phyloP scores from a whole-genome alignment of 257 asterid genomes.

The Nicotiana tomentosiformis region DNA sequence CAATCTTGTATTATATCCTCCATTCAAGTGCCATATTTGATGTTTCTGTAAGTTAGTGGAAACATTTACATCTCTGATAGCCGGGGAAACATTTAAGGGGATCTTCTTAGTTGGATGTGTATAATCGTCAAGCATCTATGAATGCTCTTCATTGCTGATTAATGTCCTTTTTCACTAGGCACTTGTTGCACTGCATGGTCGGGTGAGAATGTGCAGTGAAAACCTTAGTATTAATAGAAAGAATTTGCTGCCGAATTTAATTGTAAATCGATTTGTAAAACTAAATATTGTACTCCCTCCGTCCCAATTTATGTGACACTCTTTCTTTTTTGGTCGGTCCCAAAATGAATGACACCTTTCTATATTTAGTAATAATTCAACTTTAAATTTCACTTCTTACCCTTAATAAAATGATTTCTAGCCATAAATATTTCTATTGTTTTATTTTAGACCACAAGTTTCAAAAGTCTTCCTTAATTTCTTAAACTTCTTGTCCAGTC shows the following conservation, averaged over 20 bases:
- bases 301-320: too few relatives aligned
- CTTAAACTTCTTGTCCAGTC: too few relatives aligned
- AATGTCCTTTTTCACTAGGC: not conserved
- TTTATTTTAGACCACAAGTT: too few relatives aligned
- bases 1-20: not conserved
- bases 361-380: too few relatives aligned
- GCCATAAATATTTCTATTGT: too few relatives aligned
- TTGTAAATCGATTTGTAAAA: not conserved
- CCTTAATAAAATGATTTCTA: too few relatives aligned
- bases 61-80: not conserved
- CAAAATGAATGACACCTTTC: too few relatives aligned
- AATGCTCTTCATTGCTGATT: not conserved
- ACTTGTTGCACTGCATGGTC: not conserved
- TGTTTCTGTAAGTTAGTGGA: not conserved
- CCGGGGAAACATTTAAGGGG: not conserved
- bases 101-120: not conserved
- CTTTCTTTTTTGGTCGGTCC: too few relatives aligned
- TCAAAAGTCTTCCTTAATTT: too few relatives aligned
- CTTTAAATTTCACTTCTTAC: too few relatives aligned
- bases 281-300: not conserved
- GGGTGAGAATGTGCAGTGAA: not conserved
- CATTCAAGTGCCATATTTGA: not conserved
- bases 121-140: not conserved
- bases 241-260: not conserved
- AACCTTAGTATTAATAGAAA: not conserved